Conservation (phyloP, 257 asterid species). For the Solanum habrochaites region DNA sequence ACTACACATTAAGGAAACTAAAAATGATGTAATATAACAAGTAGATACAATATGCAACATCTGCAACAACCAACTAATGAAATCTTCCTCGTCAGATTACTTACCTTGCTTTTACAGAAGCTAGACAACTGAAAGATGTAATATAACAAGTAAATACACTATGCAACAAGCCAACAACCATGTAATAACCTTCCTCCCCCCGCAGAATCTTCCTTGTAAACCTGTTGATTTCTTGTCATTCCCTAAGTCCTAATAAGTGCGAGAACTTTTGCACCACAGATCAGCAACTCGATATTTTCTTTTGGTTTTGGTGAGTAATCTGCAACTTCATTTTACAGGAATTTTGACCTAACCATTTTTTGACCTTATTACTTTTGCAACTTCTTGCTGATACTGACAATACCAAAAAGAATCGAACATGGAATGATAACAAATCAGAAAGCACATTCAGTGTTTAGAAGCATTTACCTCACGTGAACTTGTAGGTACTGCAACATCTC, state of each 20-base stretch:
- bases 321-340: too few relatives aligned
- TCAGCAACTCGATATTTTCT: neutral
- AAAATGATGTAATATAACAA: neutral
- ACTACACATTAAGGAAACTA: neutral
- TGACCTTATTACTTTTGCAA: neutral
- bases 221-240: neutral
- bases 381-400: neutral
- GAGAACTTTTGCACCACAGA: neutral
- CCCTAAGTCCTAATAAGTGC: neutral
- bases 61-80: neutral
- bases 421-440: neutral
- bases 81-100: neutral
- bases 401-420: neutral
- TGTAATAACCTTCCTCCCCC: neutral
- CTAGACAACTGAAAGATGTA: neutral
- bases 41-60: neutral
- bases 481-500: conserved; percentile 43
- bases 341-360: too few relatives aligned
- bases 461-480: conserved; percentile 38
- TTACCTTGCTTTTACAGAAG: neutral
- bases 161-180: neutral
- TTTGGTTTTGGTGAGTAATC: neutral
- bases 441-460: neutral
- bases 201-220: neutral
- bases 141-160: too few relatives aligned